A percentile compares a stretch with the other conserved stretches of the same genome.
Evolutionary conservation across 163 green algal species (phyloP).

Genomic region (Smithsoniella earleae): DNA sequence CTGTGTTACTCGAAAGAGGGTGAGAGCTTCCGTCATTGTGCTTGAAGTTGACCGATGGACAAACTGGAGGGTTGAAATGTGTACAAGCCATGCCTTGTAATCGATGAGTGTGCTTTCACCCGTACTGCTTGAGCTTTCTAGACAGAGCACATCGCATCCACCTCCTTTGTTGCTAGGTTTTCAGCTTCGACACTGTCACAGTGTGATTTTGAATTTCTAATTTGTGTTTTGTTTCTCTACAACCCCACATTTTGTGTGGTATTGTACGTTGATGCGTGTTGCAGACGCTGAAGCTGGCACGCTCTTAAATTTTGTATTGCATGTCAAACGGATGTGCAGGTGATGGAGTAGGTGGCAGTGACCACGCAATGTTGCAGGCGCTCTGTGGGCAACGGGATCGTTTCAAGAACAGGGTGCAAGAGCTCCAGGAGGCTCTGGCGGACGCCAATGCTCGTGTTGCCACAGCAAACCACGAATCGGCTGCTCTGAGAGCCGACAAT

Average conservation of each 20-base stretch:
- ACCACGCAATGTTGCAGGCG: slow-evolving; percentile 59
- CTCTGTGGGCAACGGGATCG: slow-evolving; percentile 73
- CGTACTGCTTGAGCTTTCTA: too few relatives aligned
- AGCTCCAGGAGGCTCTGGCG: slow-evolving; percentile 63
- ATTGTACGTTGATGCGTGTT: not conserved
- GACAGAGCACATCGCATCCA: too few relatives aligned
- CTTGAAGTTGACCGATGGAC: not conserved
- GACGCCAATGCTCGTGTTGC: slow-evolving; percentile 34
- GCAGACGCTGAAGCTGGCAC: not conserved
- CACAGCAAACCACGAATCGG: slow-evolving; percentile 31
- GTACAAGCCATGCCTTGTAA: too few relatives aligned
- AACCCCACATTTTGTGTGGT: too few relatives aligned
- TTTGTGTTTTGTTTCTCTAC: not conserved
- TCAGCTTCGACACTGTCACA: not conserved
- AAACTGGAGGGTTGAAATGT: not conserved
- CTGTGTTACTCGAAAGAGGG: too few relatives aligned
- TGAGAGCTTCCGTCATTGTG: not conserved
- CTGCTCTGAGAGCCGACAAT: slow-evolving; percentile 62
- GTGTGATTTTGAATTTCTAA: not conserved
- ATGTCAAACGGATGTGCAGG: not conserved
- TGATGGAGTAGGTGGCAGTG: too few relatives aligned
- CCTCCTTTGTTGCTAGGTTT: not conserved
- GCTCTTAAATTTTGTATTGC: not conserved
- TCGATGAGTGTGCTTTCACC: too few relatives aligned
- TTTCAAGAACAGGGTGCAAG: slow-evolving; percentile 46